A percentile compares a stretch with the other conserved stretches of the same genome.
Evolutionary conservation across 163 green algal genomes (phyloP).

Genomic region (Scenedesmus sp.): DNA sequence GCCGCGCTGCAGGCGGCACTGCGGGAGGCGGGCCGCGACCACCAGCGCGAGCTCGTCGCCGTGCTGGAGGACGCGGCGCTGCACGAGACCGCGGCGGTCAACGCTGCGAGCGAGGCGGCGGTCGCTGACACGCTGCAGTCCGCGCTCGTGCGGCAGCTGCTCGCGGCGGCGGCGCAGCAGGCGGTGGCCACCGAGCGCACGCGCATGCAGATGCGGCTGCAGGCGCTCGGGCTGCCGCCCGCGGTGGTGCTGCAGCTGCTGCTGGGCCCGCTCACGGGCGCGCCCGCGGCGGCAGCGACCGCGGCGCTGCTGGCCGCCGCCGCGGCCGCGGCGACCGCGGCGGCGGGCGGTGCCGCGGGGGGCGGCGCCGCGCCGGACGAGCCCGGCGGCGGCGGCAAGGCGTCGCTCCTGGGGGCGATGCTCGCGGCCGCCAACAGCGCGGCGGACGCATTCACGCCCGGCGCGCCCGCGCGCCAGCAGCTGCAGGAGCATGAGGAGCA

Average conservation of each 20-base stretch:
- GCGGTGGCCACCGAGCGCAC: slow-evolving; percentile 16
- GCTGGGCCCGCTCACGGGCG: neutral
- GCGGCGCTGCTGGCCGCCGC: neutral
- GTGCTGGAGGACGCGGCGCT: slow-evolving; percentile 36
- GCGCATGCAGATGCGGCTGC: slow-evolving; percentile 29
- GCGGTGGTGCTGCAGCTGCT: slow-evolving; percentile 21
- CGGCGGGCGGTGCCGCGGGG: neutral
- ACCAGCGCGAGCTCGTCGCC: slow-evolving; percentile 36
- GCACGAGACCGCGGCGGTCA: slow-evolving; percentile 30
- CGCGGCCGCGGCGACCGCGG: neutral
- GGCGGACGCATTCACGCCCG: neutral
- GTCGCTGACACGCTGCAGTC: slow-evolving; percentile 35
- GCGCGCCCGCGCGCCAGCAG: neutral
- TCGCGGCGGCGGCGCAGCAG: slow-evolving; percentile 15
- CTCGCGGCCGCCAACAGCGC: neutral
- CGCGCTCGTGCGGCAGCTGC: slow-evolving; percentile 16
- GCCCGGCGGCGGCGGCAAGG: neutral
- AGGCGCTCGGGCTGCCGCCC: neutral
- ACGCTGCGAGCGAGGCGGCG: slow-evolving; percentile 7
- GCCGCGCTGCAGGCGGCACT: neutral
- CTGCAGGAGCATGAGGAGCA: neutral
- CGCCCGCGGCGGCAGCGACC: neutral
- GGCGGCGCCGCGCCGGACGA: too few species aligned
- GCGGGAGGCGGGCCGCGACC: neutral
- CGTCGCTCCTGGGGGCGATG: too few species aligned